Conservation (phyloP, 2,329 filamentous ascomycete genomes). For the Thermothelomyces thermophilus region DNA sequence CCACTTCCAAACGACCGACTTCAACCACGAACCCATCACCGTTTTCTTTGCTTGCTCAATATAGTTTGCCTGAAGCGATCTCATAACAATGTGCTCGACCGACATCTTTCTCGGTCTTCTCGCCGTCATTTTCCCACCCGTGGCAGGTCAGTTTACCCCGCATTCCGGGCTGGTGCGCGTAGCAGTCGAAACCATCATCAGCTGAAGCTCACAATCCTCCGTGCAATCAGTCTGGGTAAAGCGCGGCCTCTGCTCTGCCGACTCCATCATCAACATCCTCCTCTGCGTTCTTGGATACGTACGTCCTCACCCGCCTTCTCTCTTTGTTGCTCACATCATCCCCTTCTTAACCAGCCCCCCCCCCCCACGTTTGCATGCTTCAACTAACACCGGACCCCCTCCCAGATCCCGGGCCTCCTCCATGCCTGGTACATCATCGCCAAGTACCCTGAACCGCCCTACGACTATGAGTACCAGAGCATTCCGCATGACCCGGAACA, state of each 20-base stretch:
- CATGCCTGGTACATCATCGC: slow-evolving; percentile 99
- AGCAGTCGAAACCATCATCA: slow-evolving; percentile 21
- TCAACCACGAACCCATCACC: not conserved
- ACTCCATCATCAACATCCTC: slow-evolving; percentile 91
- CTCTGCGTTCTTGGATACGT: slow-evolving; percentile 71
- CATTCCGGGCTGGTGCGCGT: not conserved
- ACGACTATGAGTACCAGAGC: slow-evolving; percentile 56
- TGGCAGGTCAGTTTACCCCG: slow-evolving; percentile 47
- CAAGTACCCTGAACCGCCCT: slow-evolving; percentile 70
- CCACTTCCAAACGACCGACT: not conserved
- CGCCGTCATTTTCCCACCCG: slow-evolving; percentile 58
- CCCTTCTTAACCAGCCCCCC: slow-evolving; percentile 20
- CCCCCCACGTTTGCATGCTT: no score
- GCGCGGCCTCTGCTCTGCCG: slow-evolving; percentile 82
- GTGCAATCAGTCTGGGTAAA: slow-evolving; percentile 99
- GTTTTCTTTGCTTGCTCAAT: not conserved
- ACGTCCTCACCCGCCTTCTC: slow-evolving; percentile 28
- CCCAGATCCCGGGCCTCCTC: slow-evolving; percentile 71
- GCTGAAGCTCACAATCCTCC: slow-evolving; percentile 25
- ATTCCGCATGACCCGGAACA: slow-evolving; percentile 51
- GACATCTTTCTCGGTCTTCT: slow-evolving; percentile 59
- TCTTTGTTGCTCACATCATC: slow-evolving; percentile 26
- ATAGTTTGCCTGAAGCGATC: not conserved
- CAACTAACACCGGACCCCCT: slow-evolving; percentile 9
- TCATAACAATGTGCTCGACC: slow-evolving; percentile 46